These are phyloP conservation scores for Xylaria sp. DNA, from an alignment of 2,329 filamentous ascomycete species.

Conservation along the genomic window DNA sequence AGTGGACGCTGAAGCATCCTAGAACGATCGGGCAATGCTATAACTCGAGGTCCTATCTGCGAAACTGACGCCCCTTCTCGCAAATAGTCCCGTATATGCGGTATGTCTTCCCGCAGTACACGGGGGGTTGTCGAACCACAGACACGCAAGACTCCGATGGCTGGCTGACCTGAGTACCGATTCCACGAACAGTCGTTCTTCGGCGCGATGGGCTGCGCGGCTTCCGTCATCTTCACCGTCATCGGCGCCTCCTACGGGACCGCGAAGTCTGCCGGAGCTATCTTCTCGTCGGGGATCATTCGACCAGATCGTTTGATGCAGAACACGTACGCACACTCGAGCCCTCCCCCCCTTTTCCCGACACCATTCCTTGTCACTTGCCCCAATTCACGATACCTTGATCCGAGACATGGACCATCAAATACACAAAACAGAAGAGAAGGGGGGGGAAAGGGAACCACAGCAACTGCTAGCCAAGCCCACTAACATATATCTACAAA, in stretches of 20 bases:
- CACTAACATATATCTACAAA: background rate
- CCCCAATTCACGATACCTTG: background rate
- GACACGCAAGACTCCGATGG: background rate
- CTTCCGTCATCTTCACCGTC: constrained; percentile 93
- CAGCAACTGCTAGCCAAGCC: background rate
- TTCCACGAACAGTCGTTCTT: constrained; percentile 70
- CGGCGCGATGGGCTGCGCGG: constrained; percentile 84
- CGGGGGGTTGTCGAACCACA: background rate
- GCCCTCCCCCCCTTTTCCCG: background rate
- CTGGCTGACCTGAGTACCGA: background rate
- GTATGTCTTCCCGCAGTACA: constrained; percentile 46
- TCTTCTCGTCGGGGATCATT: constrained; percentile 57
- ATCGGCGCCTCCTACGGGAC: constrained; percentile 97
- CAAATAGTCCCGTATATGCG: constrained; percentile 56
- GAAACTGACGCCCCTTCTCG: background rate
- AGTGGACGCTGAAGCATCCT: background rate
- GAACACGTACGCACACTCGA: constrained; percentile 48
- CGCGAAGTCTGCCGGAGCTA: constrained; percentile 80
- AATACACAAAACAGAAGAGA: background rate
- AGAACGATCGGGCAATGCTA: background rate
- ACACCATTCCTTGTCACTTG: background rate
- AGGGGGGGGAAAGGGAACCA: background rate
- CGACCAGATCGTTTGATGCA: constrained; percentile 58
- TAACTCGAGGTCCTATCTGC: background rate
- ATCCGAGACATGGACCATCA: background rate